Evolutionary conservation across 2,329 filamentous ascomycete genomes (phyloP).

Genomic region (Fusarium sp.): DNA sequence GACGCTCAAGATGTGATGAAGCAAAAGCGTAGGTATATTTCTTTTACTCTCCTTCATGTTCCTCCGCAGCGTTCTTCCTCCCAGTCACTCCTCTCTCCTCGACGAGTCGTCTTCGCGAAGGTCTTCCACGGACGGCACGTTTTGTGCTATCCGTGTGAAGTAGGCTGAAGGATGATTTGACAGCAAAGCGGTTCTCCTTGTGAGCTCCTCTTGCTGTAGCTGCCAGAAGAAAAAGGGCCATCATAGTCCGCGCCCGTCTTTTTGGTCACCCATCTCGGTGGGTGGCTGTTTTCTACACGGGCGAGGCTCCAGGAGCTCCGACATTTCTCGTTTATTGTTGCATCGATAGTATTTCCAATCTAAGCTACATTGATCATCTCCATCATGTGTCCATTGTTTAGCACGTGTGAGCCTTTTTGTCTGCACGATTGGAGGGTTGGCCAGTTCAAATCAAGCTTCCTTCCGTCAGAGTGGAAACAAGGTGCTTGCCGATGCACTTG

Average conservation of each 20-base stretch:
- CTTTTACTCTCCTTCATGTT: neutral
- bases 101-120: slow-evolving; percentile 56
- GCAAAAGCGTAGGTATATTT: slow-evolving; percentile 12
- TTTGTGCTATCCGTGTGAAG: slow-evolving; percentile 55
- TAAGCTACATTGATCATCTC: neutral
- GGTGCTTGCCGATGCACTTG: neutral
- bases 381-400: slow-evolving; percentile 3
- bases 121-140: slow-evolving; percentile 55
- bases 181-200: slow-evolving; percentile 13
- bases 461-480: slow-evolving; percentile 41
- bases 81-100: slow-evolving; percentile 50
- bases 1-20: neutral
- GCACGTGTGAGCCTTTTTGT: neutral
- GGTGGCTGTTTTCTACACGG: slow-evolving; percentile 55
- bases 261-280: slow-evolving; percentile 35
- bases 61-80: slow-evolving; percentile 48
- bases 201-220: slow-evolving; percentile 41
- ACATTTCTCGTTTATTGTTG: slow-evolving; percentile 52
- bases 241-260: slow-evolving; percentile 69
- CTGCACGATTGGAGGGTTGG: neutral
- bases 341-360: neutral
- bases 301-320: slow-evolving; percentile 68
- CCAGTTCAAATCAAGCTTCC: slow-evolving; percentile 4
- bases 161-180: slow-evolving; percentile 52
- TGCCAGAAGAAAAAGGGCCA: slow-evolving; percentile 66